Conservation (phyloP, 768 basidiomycete genomes). For the Mycena sanguinolenta region DNA sequence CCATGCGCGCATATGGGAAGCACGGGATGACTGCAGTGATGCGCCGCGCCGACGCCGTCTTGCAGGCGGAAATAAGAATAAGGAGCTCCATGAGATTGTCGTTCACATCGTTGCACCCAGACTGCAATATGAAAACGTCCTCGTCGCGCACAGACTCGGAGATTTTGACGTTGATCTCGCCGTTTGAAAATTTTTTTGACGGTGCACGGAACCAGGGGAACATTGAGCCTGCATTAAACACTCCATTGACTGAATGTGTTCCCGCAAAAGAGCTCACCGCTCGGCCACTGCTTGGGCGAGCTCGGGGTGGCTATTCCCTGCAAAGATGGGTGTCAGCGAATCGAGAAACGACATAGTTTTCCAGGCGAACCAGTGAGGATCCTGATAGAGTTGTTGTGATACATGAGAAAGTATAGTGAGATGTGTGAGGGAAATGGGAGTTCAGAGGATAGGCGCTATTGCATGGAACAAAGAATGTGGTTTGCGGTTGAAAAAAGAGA, state of each 20-base stretch:
- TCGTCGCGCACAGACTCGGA: constrained; percentile 96
- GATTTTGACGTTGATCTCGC: constrained; percentile 96
- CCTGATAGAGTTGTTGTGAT: constrained; percentile 86
- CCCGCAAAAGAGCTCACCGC: constrained; percentile 83
- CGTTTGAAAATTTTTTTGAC: constrained; percentile 94
- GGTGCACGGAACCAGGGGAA: constrained; percentile 86
- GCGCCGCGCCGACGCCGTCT: constrained; percentile 93
- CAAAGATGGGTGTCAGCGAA: constrained; percentile 1
- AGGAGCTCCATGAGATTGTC: constrained; percentile 99
- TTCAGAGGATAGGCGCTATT: constrained; percentile 44
- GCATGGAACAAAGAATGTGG: constrained; percentile 44
- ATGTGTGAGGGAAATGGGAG: constrained; percentile 17
- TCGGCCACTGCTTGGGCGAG: constrained; percentile 96
- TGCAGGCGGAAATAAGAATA: constrained; percentile 98
- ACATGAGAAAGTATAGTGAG: constrained; percentile 57
- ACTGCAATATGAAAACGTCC: constrained; percentile 99
- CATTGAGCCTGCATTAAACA: constrained; percentile 83
- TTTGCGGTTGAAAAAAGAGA: neutral
- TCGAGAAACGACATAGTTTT: neutral
- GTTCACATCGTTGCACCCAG: constrained; percentile 90
- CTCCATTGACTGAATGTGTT: constrained; percentile 59
- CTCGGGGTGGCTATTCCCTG: constrained; percentile 98
- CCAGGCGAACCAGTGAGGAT: constrained; percentile 73
- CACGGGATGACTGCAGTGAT: constrained; percentile 99
- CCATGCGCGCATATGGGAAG: constrained; percentile 96